These are phyloP conservation scores for Yamadazyma phyllophila DNA, from an alignment of 805 yeast species.

Conservation along the genomic window DNA sequence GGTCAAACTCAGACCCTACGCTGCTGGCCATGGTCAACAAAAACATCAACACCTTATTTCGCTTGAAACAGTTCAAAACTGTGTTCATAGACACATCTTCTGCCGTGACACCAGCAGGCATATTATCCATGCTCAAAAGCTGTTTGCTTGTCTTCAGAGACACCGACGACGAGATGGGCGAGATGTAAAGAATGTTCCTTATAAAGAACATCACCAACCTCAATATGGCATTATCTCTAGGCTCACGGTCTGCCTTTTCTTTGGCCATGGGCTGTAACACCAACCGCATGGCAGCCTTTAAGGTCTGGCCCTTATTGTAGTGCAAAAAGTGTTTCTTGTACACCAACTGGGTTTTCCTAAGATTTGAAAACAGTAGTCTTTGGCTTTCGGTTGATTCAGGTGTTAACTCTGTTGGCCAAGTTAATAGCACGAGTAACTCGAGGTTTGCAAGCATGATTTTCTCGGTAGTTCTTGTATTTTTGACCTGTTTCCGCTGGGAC, in stretches of 20 bases:
- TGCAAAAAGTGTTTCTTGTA: constrained; percentile 71
- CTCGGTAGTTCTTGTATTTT: constrained; percentile 39
- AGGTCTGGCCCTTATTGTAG: constrained; percentile 56
- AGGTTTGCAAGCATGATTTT: constrained; percentile 69
- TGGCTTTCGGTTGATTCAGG: constrained; percentile 59
- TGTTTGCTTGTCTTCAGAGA: constrained; percentile 41
- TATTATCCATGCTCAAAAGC: constrained; percentile 29
- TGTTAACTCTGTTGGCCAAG: constrained; percentile 79
- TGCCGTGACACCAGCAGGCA: constrained; percentile 55
- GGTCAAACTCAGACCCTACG: constrained; percentile 62
- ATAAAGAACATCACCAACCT: constrained; percentile 70
- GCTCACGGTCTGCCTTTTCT: constrained; percentile 54
- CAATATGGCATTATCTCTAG: constrained; percentile 70
- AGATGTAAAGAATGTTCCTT: constrained; percentile 75
- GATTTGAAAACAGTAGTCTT: constrained; percentile 52
- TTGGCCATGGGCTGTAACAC: constrained; percentile 60
- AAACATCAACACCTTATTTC: constrained; percentile 70
- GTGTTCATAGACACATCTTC: constrained; percentile 69
- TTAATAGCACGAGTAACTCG: constrained; percentile 77
- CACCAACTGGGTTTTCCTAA: constrained; percentile 62
- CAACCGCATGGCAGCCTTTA: constrained; percentile 68
- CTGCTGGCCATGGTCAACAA: constrained; percentile 69
- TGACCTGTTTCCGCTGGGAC: constrained; percentile 28
- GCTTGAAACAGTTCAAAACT: constrained; percentile 56
- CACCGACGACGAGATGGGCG: constrained; percentile 59